Percentiles rank a stretch among this genome's conserved stretches.
phyloP scores from a whole-genome alignment of 306 rosid genomes.

The cucumber (Cucumis sativus) region Cucumber_9930_V3 NC_026659.2:24136501-24137000 shows the following conservation, averaged over 20 bases:
- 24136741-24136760: not conserved
- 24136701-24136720: not conserved
- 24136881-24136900: not conserved
- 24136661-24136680: no score
- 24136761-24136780: not conserved
- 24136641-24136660: not conserved
- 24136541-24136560: conserved; percentile 44
- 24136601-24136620: not conserved
- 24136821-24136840: not conserved
- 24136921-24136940: not conserved
- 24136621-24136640: not conserved
- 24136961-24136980: not conserved
- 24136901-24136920: not conserved
- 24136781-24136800: not conserved
- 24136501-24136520: not conserved
- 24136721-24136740: not conserved
- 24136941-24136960: not conserved
- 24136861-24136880: not conserved
- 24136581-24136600: conserved; percentile 4
- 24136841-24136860: not conserved
- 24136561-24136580: conserved; percentile 58
- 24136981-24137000: not conserved
- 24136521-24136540: conserved; percentile 30
- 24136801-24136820: not conserved
- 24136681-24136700: not conserved